phyloP scores from a whole-genome alignment of 805 yeast species.

The Lachancea quebecensis region DNA sequence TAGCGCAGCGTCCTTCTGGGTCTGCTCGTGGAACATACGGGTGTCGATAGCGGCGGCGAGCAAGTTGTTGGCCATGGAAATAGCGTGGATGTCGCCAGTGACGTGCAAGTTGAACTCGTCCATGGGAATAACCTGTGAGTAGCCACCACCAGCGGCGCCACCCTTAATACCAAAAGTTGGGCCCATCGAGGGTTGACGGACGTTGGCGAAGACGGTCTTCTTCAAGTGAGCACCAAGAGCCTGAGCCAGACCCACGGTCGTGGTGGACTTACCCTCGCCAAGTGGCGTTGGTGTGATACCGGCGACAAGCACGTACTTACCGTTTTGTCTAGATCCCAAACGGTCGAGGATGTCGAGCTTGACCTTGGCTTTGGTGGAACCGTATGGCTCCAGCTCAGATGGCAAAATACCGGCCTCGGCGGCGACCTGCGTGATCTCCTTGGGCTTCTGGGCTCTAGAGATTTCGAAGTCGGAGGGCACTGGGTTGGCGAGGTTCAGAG shows the following conservation, averaged over 20 bases:
- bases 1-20: conserved; percentile 65
- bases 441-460: conserved; percentile 69
- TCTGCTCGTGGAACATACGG: conserved; percentile 74
- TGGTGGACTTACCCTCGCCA: conserved; percentile 82
- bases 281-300: conserved; percentile 84
- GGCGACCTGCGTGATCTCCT: conserved; percentile 61
- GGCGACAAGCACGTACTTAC: conserved; percentile 68
- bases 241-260: conserved; percentile 77
- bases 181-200: conserved; percentile 84
- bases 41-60: conserved; percentile 84
- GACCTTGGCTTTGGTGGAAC: conserved; percentile 72
- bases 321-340: conserved; percentile 51
- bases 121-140: conserved; percentile 83
- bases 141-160: conserved; percentile 90
- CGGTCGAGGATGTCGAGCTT: conserved; percentile 57
- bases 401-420: conserved; percentile 60
- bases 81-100: conserved; percentile 83
- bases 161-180: conserved; percentile 86
- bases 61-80: conserved; percentile 73
- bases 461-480: conserved; percentile 79
- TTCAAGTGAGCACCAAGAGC: conserved; percentile 72
- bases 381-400: conserved; percentile 66
- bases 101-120: conserved; percentile 82
- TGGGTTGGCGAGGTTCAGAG: conserved; percentile 49
- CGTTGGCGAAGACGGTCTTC: conserved; percentile 68